phyloP scores from a whole-genome alignment of 2,329 filamentous ascomycete genomes.

The Aspergillus caelatus region DNA sequence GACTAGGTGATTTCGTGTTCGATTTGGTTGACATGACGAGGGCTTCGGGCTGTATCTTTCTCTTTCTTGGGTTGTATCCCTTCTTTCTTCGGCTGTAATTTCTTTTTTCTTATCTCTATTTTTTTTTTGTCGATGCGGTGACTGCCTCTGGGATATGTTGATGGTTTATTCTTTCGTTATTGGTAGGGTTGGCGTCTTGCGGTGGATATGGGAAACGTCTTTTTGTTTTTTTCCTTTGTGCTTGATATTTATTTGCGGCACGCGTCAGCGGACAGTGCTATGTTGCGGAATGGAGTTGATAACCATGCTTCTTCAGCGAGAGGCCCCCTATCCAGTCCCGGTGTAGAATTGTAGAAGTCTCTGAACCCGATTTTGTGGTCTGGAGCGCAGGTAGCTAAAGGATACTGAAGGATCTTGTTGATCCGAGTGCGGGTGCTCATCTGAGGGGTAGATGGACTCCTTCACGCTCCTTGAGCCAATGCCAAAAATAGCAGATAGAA shows the following conservation, averaged over 20 bases:
- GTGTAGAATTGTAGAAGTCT: neutral
- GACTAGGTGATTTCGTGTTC: conserved; percentile 23
- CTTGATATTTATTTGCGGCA: conserved; percentile 19
- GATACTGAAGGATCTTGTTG: neutral
- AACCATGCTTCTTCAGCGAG: conserved; percentile 12
- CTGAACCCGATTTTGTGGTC: neutral
- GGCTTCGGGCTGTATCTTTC: conserved; percentile 17
- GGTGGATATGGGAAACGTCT: conserved; percentile 39
- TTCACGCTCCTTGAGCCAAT: neutral
- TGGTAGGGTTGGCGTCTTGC: conserved; percentile 39
- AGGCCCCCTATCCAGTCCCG: neutral
- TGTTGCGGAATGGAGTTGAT: conserved; percentile 26
- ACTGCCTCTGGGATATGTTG: conserved; percentile 29
- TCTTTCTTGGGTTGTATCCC: conserved; percentile 29
- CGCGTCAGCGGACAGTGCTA: conserved; percentile 16
- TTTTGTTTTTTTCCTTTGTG: conserved; percentile 18
- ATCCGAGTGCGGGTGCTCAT: neutral
- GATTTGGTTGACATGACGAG: conserved; percentile 18
- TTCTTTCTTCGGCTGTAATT: conserved; percentile 35
- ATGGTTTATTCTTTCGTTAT: conserved; percentile 26
- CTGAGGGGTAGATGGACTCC: neutral
- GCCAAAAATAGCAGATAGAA: neutral
- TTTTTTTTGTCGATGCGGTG: conserved; percentile 22
- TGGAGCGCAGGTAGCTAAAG: neutral
- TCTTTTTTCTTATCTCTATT: conserved; percentile 28